phyloP scores from a whole-genome alignment of 371 early-diverging fungal genomes.

The Mucor ambiguus region DNA sequence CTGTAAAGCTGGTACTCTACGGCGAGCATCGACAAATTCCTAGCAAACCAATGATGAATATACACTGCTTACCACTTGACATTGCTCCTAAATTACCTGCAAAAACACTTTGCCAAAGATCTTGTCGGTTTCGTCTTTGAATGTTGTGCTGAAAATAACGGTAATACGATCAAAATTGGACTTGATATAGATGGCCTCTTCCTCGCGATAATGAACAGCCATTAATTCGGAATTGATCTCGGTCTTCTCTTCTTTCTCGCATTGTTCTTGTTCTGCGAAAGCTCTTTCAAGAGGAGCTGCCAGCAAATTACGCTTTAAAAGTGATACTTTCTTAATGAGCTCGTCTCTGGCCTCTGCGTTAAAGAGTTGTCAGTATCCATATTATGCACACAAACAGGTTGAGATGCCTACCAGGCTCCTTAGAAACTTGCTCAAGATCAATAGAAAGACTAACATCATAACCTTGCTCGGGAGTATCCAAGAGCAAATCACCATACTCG shows the following conservation, averaged over 20 bases:
- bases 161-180: constrained; percentile 93
- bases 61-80: not conserved
- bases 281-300: constrained; percentile 95
- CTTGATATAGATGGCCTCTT: constrained; percentile 91
- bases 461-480: constrained; percentile 67
- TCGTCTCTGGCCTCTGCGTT: constrained; percentile 57
- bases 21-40: constrained; percentile 98
- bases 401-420: constrained; percentile 59
- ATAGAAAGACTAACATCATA: constrained; percentile 86
- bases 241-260: constrained; percentile 65
- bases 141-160: constrained; percentile 93
- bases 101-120: constrained; percentile 96
- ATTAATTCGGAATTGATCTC: constrained; percentile 71
- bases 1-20: constrained; percentile 86
- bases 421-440: constrained; percentile 77
- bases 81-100: constrained; percentile 64
- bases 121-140: constrained; percentile 96
- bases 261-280: constrained; percentile 81
- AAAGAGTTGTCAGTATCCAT: not conserved
- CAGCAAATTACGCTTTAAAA: constrained; percentile 91
- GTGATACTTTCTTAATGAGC: constrained; percentile 77
- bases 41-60: constrained; percentile 20
- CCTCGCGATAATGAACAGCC: constrained; percentile 91
- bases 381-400: not conserved
- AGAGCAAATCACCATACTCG: constrained; percentile 78